phyloP scores from a whole-genome alignment of 2,329 filamentous ascomycete genomes.

The Clonostachys byssicola region DNA sequence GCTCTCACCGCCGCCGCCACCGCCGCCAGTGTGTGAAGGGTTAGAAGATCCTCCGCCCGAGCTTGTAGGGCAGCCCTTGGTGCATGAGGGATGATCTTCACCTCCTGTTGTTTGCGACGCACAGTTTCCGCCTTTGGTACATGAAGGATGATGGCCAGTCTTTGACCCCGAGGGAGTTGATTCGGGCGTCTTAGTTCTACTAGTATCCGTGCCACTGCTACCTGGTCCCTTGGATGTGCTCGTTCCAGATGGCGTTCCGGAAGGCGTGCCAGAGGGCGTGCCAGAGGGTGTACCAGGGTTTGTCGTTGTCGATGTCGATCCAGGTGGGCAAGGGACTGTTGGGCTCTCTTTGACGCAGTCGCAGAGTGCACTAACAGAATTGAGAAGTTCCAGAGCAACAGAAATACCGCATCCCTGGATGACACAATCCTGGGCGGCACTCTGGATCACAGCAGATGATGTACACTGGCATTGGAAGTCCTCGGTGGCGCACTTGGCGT shows the following conservation, averaged over 20 bases:
- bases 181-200: not conserved
- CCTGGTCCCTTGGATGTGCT: too few relatives aligned
- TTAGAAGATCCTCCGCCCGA: not conserved
- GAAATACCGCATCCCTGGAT: slow-evolving; percentile 10
- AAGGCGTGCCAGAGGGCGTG: too few relatives aligned
- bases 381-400: slow-evolving; percentile 9
- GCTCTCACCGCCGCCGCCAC: not conserved
- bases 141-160: not conserved
- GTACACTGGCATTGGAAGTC: slow-evolving; percentile 18
- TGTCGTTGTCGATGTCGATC: not conserved
- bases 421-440: slow-evolving; percentile 11
- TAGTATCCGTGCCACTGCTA: not conserved
- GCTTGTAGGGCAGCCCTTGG: slow-evolving; percentile 1
- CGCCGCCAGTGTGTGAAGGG: not conserved
- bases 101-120: too few relatives aligned
- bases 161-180: not conserved
- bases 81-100: too few relatives aligned
- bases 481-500: slow-evolving; percentile 9
- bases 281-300: not conserved
- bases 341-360: slow-evolving; percentile 13
- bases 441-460: slow-evolving; percentile 11
- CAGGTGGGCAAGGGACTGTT: slow-evolving; percentile 9
- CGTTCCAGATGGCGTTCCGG: too few relatives aligned
- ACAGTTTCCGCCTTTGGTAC: slow-evolving; percentile 3
- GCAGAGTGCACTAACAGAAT: slow-evolving; percentile 12